Percentiles rank a stretch among this genome's conserved stretches.
Conservation (phyloP, 768 basidiomycete species). For the Lepiota subincarnata region DNA sequence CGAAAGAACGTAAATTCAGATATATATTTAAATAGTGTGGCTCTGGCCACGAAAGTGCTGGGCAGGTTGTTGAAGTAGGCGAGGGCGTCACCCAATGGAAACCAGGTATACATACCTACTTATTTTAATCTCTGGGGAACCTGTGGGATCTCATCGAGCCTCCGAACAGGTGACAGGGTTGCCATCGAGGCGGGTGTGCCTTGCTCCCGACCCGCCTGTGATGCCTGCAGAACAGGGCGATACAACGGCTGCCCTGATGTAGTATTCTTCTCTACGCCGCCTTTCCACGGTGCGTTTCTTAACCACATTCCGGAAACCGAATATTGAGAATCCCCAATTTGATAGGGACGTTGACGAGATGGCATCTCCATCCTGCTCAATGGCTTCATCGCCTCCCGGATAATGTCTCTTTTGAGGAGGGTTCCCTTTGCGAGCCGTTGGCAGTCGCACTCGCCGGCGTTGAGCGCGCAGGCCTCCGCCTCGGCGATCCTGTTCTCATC, state of each 20-base stretch:
- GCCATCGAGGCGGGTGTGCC: constrained; percentile 70
- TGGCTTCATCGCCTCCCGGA: constrained; percentile 67
- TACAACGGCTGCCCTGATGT: constrained; percentile 61
- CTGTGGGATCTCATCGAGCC: neutral
- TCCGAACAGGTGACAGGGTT: constrained; percentile 51
- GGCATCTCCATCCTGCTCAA: constrained; percentile 63
- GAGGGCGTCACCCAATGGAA: constrained; percentile 67
- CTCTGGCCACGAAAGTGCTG: constrained; percentile 69
- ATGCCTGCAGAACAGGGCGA: constrained; percentile 56
- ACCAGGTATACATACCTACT: constrained; percentile 32
- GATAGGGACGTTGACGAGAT: constrained; percentile 57
- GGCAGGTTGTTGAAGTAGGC: constrained; percentile 60
- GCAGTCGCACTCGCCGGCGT: constrained; percentile 67
- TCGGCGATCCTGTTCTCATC: constrained; percentile 59
- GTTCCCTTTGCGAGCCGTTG: constrained; percentile 63
- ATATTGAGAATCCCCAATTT: neutral
- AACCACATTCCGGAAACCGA: neutral
- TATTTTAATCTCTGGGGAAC: neutral
- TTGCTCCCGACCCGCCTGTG: constrained; percentile 58
- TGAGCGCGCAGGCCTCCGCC: constrained; percentile 58
- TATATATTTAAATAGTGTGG: constrained; percentile 42
- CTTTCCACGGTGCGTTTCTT: constrained; percentile 48
- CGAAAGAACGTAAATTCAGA: no score
- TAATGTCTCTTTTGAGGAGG: constrained; percentile 61
- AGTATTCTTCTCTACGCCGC: constrained; percentile 70